These are phyloP conservation scores for Apiospora arundinis DNA, from an alignment of 2,329 filamentous ascomycete species.

Conservation along the genomic window DNA sequence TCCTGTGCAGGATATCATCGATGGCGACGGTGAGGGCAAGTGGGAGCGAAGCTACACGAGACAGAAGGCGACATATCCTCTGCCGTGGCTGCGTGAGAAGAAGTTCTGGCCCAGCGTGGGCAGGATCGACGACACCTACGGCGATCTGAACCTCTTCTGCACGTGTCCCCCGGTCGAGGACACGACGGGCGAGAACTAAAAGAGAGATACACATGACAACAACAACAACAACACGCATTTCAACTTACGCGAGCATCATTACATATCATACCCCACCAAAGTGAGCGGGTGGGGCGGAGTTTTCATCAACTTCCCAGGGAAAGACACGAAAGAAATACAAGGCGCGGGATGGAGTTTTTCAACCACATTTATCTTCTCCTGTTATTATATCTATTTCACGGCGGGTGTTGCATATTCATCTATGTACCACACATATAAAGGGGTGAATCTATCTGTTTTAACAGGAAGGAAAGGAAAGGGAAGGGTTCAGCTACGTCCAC, in stretches of 20 bases:
- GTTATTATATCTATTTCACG: not conserved
- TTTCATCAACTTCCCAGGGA: constrained; percentile 27
- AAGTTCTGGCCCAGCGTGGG: constrained; percentile 96
- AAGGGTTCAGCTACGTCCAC: not conserved
- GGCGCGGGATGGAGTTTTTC: constrained; percentile 4
- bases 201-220: not conserved
- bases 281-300: constrained; percentile 20
- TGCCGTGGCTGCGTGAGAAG: constrained; percentile 86
- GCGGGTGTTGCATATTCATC: constrained; percentile 5
- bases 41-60: constrained; percentile 86
- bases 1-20: constrained; percentile 79
- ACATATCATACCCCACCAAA: constrained; percentile 1
- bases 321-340: not conserved
- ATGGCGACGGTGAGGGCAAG: constrained; percentile 60
- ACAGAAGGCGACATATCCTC: constrained; percentile 85
- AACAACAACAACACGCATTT: not conserved
- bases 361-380: not conserved
- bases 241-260: constrained; percentile 4
- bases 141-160: constrained; percentile 93
- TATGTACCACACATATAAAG: constrained; percentile 7
- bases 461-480: not conserved
- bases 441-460: not conserved
- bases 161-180: constrained; percentile 86
- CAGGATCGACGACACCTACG: constrained; percentile 88
- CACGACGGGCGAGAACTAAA: constrained; percentile 45